These are phyloP conservation scores for Scytalidium sp. DNA, from an alignment of 2,329 filamentous ascomycete species.

Conservation along the genomic window DNA sequence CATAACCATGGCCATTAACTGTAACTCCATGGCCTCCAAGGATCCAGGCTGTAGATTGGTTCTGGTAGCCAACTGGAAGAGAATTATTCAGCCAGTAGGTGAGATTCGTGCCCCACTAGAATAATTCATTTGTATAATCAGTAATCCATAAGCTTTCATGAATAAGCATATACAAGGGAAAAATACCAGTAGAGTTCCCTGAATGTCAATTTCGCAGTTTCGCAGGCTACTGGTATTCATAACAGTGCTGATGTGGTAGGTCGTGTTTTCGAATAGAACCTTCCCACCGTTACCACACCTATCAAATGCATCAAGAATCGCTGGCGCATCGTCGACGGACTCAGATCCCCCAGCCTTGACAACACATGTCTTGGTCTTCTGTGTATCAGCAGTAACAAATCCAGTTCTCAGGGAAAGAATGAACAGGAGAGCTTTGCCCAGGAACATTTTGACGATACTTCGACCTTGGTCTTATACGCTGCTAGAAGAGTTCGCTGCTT, in stretches of 20 bases:
- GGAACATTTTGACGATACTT: background rate
- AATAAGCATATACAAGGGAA: background rate
- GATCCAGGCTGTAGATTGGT: conserved; percentile 51
- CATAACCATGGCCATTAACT: conserved; percentile 46
- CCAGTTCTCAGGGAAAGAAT: too few species aligned
- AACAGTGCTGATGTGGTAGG: conserved; percentile 39
- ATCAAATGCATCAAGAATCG: conserved; percentile 35
- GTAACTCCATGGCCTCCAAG: conserved; percentile 51
- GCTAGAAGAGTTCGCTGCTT: too few species aligned
- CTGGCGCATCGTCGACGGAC: conserved; percentile 33
- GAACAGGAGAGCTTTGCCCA: background rate
- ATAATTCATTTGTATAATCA: background rate
- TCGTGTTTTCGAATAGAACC: conserved; percentile 36
- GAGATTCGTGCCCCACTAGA: conserved; percentile 41
- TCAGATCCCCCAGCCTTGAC: background rate
- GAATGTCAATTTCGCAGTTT: conserved; percentile 38
- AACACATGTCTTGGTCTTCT: background rate
- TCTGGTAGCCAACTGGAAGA: conserved; percentile 50
- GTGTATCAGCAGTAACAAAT: background rate
- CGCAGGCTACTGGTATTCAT: conserved; percentile 41
- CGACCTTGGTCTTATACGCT: too few species aligned
- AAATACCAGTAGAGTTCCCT: conserved; percentile 4
- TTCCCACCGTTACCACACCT: conserved; percentile 34
- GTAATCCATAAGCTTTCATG: too few species aligned
- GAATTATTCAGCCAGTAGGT: conserved; percentile 50